Evolutionary conservation across 768 basidiomycete species (phyloP).

Genomic region (Cystobasidium ongulense): DNA sequence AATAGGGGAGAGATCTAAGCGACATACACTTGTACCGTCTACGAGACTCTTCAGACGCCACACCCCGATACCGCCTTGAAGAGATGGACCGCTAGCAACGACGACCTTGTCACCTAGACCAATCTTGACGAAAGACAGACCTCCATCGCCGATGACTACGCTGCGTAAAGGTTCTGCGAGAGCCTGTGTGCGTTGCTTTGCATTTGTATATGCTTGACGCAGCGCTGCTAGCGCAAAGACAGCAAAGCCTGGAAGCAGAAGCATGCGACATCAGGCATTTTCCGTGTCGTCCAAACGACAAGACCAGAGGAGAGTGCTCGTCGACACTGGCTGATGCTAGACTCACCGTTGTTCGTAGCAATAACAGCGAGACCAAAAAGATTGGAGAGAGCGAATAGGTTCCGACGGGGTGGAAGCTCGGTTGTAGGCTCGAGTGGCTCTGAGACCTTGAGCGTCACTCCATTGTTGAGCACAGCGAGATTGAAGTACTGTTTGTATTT

Average conservation of each 20-base stretch:
- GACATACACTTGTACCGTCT: conserved; percentile 17
- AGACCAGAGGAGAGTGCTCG: not conserved
- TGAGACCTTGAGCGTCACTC: conserved; percentile 1
- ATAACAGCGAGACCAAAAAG: conserved; percentile 33
- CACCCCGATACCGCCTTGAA: conserved; percentile 32
- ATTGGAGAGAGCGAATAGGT: conserved; percentile 32
- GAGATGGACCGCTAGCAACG: conserved; percentile 29
- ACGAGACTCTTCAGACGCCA: conserved; percentile 37
- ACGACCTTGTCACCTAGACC: conserved; percentile 37
- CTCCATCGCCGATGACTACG: conserved; percentile 23
- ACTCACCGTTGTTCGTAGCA: conserved; percentile 1
- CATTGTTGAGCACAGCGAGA: conserved; percentile 26
- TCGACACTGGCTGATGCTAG: not conserved
- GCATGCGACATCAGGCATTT: not conserved
- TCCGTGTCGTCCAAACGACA: not conserved
- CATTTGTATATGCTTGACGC: conserved; percentile 6
- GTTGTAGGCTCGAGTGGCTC: not conserved
- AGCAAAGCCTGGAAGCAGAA: conserved; percentile 37
- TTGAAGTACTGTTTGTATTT: conserved; percentile 26
- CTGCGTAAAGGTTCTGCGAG: conserved; percentile 14
- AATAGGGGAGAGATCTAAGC: no score
- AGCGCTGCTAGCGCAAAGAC: conserved; percentile 35
- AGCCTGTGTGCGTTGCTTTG: conserved; percentile 24
- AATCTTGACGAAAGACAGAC: conserved; percentile 37
- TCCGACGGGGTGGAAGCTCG: conserved; percentile 15